phyloP scores from a whole-genome alignment of 2,329 filamentous ascomycete genomes.

The Gnomoniopsis smithogilvyi region DNA sequence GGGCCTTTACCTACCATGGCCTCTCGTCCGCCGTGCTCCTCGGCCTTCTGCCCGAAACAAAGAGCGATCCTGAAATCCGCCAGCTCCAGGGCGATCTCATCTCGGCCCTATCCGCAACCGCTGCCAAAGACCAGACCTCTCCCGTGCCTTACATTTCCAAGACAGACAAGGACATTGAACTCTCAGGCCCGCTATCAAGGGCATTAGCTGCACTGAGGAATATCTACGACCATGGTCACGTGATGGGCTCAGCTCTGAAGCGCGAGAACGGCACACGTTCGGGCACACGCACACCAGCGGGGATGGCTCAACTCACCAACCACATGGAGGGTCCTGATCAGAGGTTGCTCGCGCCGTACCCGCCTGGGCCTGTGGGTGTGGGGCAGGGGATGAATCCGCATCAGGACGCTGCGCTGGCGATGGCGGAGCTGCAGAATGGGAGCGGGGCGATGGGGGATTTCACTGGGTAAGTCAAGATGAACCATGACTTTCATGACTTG shows the following conservation, averaged over 20 bases:
- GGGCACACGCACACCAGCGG: conserved; percentile 41
- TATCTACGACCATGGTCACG: conserved; percentile 63
- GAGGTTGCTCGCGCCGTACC: conserved; percentile 13
- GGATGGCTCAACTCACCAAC: conserved; percentile 23
- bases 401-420: conserved; percentile 60
- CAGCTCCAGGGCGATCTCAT: conserved; percentile 64
- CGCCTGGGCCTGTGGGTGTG: conserved; percentile 20
- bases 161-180: conserved; percentile 58
- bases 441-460: conserved; percentile 42
- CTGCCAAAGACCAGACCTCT: conserved; percentile 58
- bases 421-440: conserved; percentile 64
- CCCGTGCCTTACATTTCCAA: conserved; percentile 50
- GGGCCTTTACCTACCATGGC: conserved; percentile 67
- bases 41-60: conserved; percentile 61
- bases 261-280: conserved; percentile 45
- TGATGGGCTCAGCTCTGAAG: conserved; percentile 47
- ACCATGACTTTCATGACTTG: not conserved
- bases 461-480: conserved; percentile 30
- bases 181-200: conserved; percentile 59
- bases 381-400: conserved; percentile 45
- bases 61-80: conserved; percentile 59
- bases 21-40: conserved; percentile 63
- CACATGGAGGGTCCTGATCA: conserved; percentile 12
- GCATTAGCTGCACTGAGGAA: conserved; percentile 60
- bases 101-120: conserved; percentile 59